Evolutionary conservation across 2,329 filamentous ascomycete species (phyloP).

Genomic region (Phialophora chinensis): DNA sequence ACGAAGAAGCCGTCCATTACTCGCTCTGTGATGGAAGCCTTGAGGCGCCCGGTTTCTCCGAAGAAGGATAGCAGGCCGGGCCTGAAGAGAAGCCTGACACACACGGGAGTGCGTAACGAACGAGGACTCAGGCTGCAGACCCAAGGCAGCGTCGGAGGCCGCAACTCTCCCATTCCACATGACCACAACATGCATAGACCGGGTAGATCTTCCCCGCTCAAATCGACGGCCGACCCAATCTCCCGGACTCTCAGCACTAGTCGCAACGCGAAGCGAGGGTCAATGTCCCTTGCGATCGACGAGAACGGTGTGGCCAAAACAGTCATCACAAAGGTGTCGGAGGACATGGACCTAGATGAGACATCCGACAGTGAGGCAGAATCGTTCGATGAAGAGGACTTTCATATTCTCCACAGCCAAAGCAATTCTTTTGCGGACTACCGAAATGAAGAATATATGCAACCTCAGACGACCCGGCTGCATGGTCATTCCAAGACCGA

Average conservation of each 20-base stretch:
- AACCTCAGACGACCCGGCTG: constrained; percentile 30
- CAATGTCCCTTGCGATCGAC: constrained; percentile 55
- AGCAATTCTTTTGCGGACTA: constrained; percentile 50
- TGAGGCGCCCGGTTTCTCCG: constrained; percentile 36
- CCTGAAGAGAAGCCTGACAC: constrained; percentile 50
- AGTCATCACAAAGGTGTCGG: constrained; percentile 43
- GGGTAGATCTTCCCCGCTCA: constrained; percentile 50
- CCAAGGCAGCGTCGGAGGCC: constrained; percentile 43
- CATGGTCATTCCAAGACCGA: constrained; percentile 53
- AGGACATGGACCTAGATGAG: constrained; percentile 43
- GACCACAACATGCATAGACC: constrained; percentile 49
- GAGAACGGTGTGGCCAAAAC: constrained; percentile 56
- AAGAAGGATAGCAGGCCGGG: constrained; percentile 43
- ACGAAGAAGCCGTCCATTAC: constrained; percentile 41
- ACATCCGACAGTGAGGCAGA: constrained; percentile 52
- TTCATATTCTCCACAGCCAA: constrained; percentile 46
- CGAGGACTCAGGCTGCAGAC: constrained; percentile 42
- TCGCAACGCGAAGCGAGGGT: constrained; percentile 46
- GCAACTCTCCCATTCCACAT: constrained; percentile 18
- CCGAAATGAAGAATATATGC: constrained; percentile 43
- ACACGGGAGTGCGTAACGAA: constrained; percentile 44
- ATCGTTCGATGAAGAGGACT: constrained; percentile 51
- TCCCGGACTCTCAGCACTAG: constrained; percentile 34
- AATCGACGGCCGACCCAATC: constrained; percentile 41
- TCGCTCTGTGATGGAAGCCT: constrained; percentile 40